Percentiles rank a stretch among this genome's conserved stretches.
phyloP scores from a whole-genome alignment of 345 rosid genomes.

The Anacardium occidentale region DNA sequence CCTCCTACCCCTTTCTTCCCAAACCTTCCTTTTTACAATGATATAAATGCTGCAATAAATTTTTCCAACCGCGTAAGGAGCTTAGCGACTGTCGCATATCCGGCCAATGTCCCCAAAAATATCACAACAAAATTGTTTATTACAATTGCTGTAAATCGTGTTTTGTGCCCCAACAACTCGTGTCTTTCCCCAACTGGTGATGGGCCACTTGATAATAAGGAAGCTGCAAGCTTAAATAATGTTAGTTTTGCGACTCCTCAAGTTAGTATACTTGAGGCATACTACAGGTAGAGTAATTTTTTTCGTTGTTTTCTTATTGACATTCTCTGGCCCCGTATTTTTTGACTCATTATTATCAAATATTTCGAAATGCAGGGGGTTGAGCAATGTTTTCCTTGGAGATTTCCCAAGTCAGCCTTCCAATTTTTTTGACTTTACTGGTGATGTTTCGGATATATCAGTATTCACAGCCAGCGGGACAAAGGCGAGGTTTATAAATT shows the following conservation, averaged over 20 bases:
- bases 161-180: too few relatives aligned
- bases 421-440: conserved; percentile 30
- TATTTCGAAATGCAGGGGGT: conserved; percentile 23
- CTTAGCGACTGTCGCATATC: conserved; percentile 22
- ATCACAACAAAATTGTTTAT: conserved; percentile 20
- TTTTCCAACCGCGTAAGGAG: conserved; percentile 13
- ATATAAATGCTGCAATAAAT: conserved; percentile 11
- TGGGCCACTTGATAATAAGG: not conserved
- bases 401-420: conserved; percentile 32
- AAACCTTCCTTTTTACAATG: conserved; percentile 16
- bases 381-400: conserved; percentile 14
- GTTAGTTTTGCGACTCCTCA: conserved; percentile 33
- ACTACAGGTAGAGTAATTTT: conserved; percentile 25
- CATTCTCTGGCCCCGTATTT: too few relatives aligned
- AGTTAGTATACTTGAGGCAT: conserved; percentile 41
- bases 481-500: conserved; percentile 30
- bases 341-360: too few relatives aligned
- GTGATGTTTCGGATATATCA: conserved; percentile 16
- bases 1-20: conserved; percentile 19
- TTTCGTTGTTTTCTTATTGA: too few relatives aligned
- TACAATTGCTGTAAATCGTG: not conserved
- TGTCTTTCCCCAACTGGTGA: not conserved
- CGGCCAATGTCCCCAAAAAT: conserved; percentile 36
- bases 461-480: conserved; percentile 20
- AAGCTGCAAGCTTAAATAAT: conserved; percentile 50